Evolutionary conservation across 1,139 yeast species (phyloP).

Genomic region (Zygosaccharomyces sapae): DNA sequence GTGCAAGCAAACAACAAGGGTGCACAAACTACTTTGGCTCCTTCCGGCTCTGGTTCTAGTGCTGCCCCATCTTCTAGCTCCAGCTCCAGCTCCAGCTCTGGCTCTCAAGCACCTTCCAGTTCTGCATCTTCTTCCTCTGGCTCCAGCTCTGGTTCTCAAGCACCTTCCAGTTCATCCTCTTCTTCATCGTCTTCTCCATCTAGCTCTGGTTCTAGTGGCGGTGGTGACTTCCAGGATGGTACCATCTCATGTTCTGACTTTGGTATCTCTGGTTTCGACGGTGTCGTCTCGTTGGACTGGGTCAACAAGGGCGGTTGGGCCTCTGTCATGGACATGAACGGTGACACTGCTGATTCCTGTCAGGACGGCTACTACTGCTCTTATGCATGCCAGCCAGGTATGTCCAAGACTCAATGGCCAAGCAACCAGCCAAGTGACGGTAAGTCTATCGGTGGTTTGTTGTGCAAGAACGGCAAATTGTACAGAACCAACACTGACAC

Average conservation of each 20-base stretch:
- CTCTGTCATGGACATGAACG: constrained; percentile 63
- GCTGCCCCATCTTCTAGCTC: not conserved
- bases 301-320: constrained; percentile 89
- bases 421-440: constrained; percentile 76
- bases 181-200: constrained; percentile 37
- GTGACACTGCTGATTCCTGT: constrained; percentile 65
- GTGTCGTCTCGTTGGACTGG: constrained; percentile 82
- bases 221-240: constrained; percentile 67
- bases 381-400: constrained; percentile 93
- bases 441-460: constrained; percentile 85
- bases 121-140: constrained; percentile 8
- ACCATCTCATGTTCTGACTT: constrained; percentile 65
- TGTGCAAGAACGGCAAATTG: constrained; percentile 73
- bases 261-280: constrained; percentile 72
- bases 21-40: constrained; percentile 23
- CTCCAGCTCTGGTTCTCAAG: constrained; percentile 10
- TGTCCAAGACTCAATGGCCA: constrained; percentile 98
- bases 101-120: not conserved
- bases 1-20: constrained; percentile 9
- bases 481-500: constrained; percentile 66
- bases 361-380: constrained; percentile 90
- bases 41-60: constrained; percentile 23
- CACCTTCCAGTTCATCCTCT: constrained; percentile 12
- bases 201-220: constrained; percentile 30
- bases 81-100: not conserved